Evolutionary conservation across 139 green algal species (phyloP), one percentile per base, ranked within the genome.

Genomic region (Coccomyxa sp.): DNA sequence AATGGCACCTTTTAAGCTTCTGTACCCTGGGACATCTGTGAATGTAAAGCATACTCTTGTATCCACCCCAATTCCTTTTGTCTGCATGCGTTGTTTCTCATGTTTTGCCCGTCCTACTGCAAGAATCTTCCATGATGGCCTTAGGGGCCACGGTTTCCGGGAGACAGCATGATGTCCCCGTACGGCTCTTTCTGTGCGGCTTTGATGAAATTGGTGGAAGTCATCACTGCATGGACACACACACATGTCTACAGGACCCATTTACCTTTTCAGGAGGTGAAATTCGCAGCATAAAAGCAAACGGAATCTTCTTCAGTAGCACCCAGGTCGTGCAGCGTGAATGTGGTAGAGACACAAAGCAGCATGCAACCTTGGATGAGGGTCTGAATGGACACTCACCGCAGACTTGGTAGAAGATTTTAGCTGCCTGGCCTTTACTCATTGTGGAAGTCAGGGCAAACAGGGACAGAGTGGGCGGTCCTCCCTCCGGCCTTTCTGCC

Each of bases 321-420:
- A 71, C 18, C 21, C 18, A 71, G 18, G 9, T 71, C 63, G 18
- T 9, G 63, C 18, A 71, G 63, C 63, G 63, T 71, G 63, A 1
- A 71, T 71, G 63, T 71, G 63, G 18, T 28, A 28, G 18, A 71
- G 63, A 71, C 1, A 25, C 9, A 71, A 7, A 3, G 38, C 38
- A 71, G 63, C 63, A 71, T 71, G 63, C 18, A 25, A 71, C 63
- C 63, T 71, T 25, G 18, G 63, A 21, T 25, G 18, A 71, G 63
- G 18, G 18, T 9, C 7, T 9, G 18, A 71, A 9, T 25, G 4
- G 63, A 77, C 14, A 3, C 27, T 25, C 57, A 83, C 79, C 83
- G 28, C 84, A 82, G 0, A 79, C 57, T 9, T 85, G 81, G 31
- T 79, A 79, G 63, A 87, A 87, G 0, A 85, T 75, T 60, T 79